Percentiles rank a stretch among this genome's conserved stretches.
These are phyloP conservation scores for Xylariaceae sp. DNA, from an alignment of 2,329 filamentous ascomycete species.

Conservation along the genomic window DNA sequence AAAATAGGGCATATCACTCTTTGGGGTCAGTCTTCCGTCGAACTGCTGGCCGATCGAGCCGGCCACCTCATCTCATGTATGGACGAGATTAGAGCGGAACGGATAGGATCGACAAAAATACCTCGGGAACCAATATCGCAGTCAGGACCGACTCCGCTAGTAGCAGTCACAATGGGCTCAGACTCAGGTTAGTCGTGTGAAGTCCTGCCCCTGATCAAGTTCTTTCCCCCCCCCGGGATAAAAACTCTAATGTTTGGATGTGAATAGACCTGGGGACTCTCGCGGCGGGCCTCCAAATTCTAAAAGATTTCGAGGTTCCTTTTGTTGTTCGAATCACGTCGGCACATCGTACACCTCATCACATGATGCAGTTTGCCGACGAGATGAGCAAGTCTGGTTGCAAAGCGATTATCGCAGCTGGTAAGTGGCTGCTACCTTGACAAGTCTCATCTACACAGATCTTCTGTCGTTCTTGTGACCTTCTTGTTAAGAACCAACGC, in stretches of 20 bases:
- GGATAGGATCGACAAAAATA: constrained; percentile 34
- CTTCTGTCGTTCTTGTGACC: background rate
- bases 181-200: constrained; percentile 48
- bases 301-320: constrained; percentile 65
- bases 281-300: constrained; percentile 58
- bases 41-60: constrained; percentile 54
- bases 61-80: constrained; percentile 64
- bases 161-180: constrained; percentile 79
- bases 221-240: background rate
- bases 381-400: constrained; percentile 60
- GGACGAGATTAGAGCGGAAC: constrained; percentile 53
- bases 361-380: constrained; percentile 63
- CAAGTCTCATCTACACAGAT: background rate
- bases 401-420: constrained; percentile 67
- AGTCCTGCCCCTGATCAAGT: background rate
- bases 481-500: background rate
- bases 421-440: constrained; percentile 8
- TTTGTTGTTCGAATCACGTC: constrained; percentile 72
- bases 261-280: constrained; percentile 55
- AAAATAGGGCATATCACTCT: constrained; percentile 96
- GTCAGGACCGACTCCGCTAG: constrained; percentile 44
- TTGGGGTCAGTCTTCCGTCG: constrained; percentile 60
- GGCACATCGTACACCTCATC: constrained; percentile 67
- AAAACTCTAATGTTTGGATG: background rate
- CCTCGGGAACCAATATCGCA: constrained; percentile 23